Percentiles rank a stretch among this genome's conserved stretches.
phyloP scores from a whole-genome alignment of 768 basidiomycete species.

The Holtermanniella nyarrowii region DNA sequence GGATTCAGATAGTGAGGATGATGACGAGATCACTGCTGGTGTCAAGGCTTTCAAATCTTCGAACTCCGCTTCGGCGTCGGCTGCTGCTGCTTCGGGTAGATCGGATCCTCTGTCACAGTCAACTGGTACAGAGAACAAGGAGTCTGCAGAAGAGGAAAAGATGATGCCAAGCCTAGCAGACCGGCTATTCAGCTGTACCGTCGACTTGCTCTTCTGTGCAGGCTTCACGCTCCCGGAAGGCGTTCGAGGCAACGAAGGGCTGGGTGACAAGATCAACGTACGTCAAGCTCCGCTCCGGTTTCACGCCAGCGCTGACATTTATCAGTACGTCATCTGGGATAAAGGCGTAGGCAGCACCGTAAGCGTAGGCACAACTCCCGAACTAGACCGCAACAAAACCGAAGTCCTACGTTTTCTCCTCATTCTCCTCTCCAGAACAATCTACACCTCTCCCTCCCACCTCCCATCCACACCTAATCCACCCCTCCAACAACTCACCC shows the following conservation, averaged over 20 bases:
- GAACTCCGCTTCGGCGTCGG: background rate
- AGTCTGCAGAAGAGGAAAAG: constrained; percentile 34
- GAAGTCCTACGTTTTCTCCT: constrained; percentile 85
- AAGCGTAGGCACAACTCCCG: constrained; percentile 54
- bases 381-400: constrained; percentile 67
- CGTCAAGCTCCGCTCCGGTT: constrained; percentile 5
- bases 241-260: constrained; percentile 17
- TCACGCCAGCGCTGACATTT: background rate
- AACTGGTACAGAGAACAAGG: background rate
- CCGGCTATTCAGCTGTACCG: constrained; percentile 62
- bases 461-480: constrained; percentile 59
- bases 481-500: constrained; percentile 66
- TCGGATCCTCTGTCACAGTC: constrained; percentile 17
- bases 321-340: constrained; percentile 54
- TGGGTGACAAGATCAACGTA: constrained; percentile 40
- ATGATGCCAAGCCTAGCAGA: constrained; percentile 67
- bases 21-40: constrained; percentile 9
- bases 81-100: constrained; percentile 1
- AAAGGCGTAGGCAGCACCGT: constrained; percentile 84
- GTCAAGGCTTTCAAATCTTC: constrained; percentile 24
- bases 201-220: constrained; percentile 85
- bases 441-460: constrained; percentile 63
- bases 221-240: constrained; percentile 73
- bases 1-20: constrained; percentile 25
- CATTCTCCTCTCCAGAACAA: constrained; percentile 78